phyloP scores from a whole-genome alignment of 1,284 basidiomycete genomes.

The Gomphus bonarii region DNA sequence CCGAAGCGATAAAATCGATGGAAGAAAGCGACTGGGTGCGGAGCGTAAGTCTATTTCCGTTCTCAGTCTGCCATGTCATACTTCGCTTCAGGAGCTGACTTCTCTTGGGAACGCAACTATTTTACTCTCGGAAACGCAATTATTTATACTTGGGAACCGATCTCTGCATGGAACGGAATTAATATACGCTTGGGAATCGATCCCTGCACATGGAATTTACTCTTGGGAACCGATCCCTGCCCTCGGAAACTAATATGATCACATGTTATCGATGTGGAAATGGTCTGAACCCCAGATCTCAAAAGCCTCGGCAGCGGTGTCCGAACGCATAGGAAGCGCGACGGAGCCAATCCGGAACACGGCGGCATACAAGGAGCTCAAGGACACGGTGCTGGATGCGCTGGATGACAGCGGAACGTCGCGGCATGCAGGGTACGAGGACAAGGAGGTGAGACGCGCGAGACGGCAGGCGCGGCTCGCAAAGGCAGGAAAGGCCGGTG shows the following conservation, averaged over 20 bases:
- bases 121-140: too few relatives aligned
- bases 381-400: constrained; percentile 85
- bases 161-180: too few relatives aligned
- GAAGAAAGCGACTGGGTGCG: constrained; percentile 92
- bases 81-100: too few relatives aligned
- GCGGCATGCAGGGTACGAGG: constrained; percentile 90
- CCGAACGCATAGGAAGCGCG: constrained; percentile 68
- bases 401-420: constrained; percentile 90
- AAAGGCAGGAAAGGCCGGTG: constrained; percentile 69
- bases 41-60: constrained; percentile 26
- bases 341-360: constrained; percentile 95
- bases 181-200: too few relatives aligned
- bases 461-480: constrained; percentile 66
- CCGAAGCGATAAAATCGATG: constrained; percentile 82
- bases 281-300: constrained; percentile 44
- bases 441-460: constrained; percentile 76
- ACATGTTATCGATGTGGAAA: too few relatives aligned
- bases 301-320: constrained; percentile 69
- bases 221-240: too few relatives aligned
- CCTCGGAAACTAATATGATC: too few relatives aligned
- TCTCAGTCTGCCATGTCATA: too few relatives aligned
- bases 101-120: too few relatives aligned
- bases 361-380: constrained; percentile 85
- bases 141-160: too few relatives aligned
- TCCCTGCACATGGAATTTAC: too few relatives aligned